Evolutionary conservation across 768 basidiomycete species (phyloP).

Genomic region (Phaffia australis): DNA sequence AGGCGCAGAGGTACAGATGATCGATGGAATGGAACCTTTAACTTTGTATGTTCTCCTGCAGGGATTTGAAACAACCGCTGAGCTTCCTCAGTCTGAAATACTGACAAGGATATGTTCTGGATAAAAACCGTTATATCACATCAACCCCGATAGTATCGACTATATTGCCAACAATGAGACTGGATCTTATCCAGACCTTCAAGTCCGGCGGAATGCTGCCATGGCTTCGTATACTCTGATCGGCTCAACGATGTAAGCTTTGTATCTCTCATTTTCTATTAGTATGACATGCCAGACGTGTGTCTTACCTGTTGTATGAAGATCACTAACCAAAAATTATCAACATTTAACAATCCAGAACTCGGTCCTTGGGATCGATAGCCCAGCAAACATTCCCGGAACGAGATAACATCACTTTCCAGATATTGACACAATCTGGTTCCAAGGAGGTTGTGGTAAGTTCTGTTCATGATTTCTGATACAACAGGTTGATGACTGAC

Average conservation of each 20-base stretch:
- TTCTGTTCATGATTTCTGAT: too few species aligned
- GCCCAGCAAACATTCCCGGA: conserved; percentile 12
- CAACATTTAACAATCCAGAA: not conserved
- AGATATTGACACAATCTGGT: not conserved
- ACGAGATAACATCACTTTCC: conserved; percentile 17
- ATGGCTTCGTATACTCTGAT: not conserved
- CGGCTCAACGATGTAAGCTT: not conserved
- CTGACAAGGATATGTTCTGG: not conserved
- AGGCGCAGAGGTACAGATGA: conserved; percentile 7
- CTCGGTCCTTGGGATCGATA: not conserved
- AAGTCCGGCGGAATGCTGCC: conserved; percentile 2
- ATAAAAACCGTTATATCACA: not conserved
- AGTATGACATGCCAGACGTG: too few species aligned
- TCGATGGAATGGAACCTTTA: conserved; percentile 14
- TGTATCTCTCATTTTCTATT: too few species aligned
- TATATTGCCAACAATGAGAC: conserved; percentile 14
- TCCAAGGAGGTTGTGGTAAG: not conserved
- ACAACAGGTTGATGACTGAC: not conserved
- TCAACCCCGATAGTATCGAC: conserved; percentile 2
- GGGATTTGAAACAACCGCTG: too few species aligned
- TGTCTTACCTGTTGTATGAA: too few species aligned
- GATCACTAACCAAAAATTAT: too few species aligned
- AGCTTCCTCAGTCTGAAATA: too few species aligned
- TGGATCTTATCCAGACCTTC: conserved; percentile 2
- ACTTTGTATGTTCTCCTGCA: not conserved